Base-by-base conservation (phyloP, 2,329 filamentous ascomycete species). In the Colletotrichum somersetense region DNA sequence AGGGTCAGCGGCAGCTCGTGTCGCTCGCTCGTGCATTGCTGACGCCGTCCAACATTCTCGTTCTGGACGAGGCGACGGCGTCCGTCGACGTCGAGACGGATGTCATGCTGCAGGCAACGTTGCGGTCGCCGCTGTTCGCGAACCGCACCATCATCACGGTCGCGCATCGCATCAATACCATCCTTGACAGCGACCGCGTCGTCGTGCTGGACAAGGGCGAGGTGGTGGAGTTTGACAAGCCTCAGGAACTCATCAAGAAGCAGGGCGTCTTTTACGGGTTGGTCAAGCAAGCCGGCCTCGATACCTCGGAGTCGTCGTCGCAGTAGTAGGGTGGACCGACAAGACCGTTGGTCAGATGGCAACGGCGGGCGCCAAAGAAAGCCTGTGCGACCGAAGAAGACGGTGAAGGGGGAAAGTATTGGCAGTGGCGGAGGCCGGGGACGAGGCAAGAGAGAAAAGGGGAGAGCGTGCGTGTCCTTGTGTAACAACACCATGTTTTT, bases 131-230 rank as follows among this genome's bases (percentile, higher is more conserved):
- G 30, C 81, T 91, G 20, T 99, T 99, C 84, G 88, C 91, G 73
- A 94, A 98, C 82, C 91, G 94, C 66, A 99, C 96, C 48, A 98
- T 99, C 82, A 97, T 99, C 82, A 99, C 96, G 1, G 97, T 99
- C 78, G 96, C 96, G 35, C 96, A 99, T 85, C 92, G 96, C 67
- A 97, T 99, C 85, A 98, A 98, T 84, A 99, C 96, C 14, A 98
- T 99, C 77, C 88, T 99, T 40, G 91, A 92, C 80, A 90, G 88
- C 73, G 96, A 99, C 83, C 91, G 95, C 62, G 96, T 99, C 74
- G 91, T 99, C 46, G 96, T 99, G 62, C 89, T 99, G 7, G 95
- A 98, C 79, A 92, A 93, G 81, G 96, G 96, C 55, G 89, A 91
- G 77, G 95, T 99, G 53, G 92, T 91, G 62, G 96, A 99, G 81